phyloP scores from a whole-genome alignment of 129 eudicot genomes.

The Dittrichia graveolens region DNA sequence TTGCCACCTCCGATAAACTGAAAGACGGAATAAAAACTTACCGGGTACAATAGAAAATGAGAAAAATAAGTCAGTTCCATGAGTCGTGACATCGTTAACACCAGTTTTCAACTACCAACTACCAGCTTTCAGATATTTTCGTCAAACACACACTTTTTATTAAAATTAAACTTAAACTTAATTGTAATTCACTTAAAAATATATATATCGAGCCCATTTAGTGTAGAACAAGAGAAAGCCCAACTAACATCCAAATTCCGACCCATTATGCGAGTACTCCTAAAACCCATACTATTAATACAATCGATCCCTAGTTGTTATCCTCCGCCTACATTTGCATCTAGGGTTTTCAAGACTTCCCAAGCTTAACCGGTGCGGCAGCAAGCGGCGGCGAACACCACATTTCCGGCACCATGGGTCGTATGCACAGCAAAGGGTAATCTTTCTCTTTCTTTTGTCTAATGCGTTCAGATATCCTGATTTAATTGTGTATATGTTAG shows the following conservation, averaged over 20 bases:
- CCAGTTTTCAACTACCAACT: no score
- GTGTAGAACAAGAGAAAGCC: no score
- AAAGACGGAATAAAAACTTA: no score
- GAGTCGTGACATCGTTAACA: no score
- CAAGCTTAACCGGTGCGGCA: conserved; percentile 15
- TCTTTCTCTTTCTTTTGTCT: neutral
- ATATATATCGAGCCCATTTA: neutral
- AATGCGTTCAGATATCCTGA: neutral
- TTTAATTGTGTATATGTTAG: no score
- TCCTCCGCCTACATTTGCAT: conserved; percentile 25
- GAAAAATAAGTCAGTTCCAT: no score
- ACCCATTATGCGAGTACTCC: neutral
- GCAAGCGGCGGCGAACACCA: conserved; percentile 29
- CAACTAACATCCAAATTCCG: neutral
- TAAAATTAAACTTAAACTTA: no score
- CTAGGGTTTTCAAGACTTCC: conserved; percentile 17
- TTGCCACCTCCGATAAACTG: no score
- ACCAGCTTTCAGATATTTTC: no score
- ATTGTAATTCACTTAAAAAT: no score
- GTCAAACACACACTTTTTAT: no score
- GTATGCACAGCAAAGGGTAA: conserved; percentile 73
- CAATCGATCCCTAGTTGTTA: neutral
- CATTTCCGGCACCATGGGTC: conserved; percentile 57
- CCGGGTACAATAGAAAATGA: no score
- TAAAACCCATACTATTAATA: conserved; percentile 15